Percentiles rank a stretch among this genome's conserved stretches.
phyloP scores from a whole-genome alignment of 805 yeast genomes.

The Millerozyma acaciae region DNA sequence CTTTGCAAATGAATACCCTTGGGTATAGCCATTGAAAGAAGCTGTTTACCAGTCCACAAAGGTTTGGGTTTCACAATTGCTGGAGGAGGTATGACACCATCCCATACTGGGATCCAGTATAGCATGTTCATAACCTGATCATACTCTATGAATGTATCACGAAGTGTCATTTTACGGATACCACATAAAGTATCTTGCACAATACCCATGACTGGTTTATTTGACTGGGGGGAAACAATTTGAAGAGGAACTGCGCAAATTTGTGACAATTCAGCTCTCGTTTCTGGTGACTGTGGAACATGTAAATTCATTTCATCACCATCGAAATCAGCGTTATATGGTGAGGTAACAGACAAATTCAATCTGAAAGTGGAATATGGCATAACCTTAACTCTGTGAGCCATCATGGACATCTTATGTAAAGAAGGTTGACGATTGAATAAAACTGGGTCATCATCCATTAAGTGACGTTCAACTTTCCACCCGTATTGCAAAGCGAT shows the following conservation, averaged over 20 bases:
- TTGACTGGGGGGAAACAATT: constrained; percentile 97
- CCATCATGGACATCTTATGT: constrained; percentile 99
- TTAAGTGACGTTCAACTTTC: constrained; percentile 97
- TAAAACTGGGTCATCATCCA: constrained; percentile 96
- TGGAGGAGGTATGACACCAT: constrained; percentile 95
- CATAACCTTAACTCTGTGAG: constrained; percentile 97
- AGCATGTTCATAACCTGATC: constrained; percentile 95
- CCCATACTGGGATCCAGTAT: constrained; percentile 99
- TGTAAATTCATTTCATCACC: constrained; percentile 99
- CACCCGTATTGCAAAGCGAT: constrained; percentile 97
- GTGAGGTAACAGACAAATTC: constrained; percentile 95
- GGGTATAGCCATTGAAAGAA: constrained; percentile 89
- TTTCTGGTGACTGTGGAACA: constrained; percentile 97
- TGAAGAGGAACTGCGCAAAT: constrained; percentile 96
- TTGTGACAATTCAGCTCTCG: constrained; percentile 92
- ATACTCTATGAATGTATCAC: constrained; percentile 84
- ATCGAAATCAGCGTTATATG: constrained; percentile 99
- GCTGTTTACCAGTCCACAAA: constrained; percentile 96
- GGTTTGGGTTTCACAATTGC: constrained; percentile 93
- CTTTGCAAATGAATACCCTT: constrained; percentile 93
- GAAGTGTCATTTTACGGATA: constrained; percentile 87
- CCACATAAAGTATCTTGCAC: constrained; percentile 99
- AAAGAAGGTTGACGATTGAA: constrained; percentile 99
- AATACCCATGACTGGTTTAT: constrained; percentile 99
- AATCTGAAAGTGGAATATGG: constrained; percentile 97